Evolutionary conservation across 208 protist genomes (phyloP).

Genomic region (Leishmania tropica): DNA sequence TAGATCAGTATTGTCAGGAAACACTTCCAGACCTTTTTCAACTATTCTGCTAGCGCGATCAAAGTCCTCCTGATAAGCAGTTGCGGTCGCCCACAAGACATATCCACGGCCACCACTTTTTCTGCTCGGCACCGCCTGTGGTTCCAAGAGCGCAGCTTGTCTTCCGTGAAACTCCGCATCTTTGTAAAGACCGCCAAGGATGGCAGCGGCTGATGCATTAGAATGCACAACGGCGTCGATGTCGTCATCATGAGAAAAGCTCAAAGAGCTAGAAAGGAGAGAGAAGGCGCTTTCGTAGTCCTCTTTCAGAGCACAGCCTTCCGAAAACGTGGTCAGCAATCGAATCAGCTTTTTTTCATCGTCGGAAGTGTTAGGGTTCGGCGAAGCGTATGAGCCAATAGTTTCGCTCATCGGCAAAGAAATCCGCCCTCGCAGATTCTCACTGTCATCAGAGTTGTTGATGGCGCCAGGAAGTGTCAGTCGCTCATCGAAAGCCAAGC

Average conservation of each 20-base stretch:
- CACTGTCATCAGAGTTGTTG: not conserved
- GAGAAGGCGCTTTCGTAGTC: conserved; percentile 61
- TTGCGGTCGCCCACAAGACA: conserved; percentile 68
- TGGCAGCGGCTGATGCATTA: conserved; percentile 59
- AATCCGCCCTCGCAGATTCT: conserved; percentile 5
- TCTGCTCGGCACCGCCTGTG: conserved; percentile 15
- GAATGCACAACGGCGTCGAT: conserved; percentile 55
- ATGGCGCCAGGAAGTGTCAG: conserved; percentile 4
- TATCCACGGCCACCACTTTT: conserved; percentile 46
- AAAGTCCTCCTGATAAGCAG: conserved; percentile 86
- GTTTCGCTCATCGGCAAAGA: conserved; percentile 36
- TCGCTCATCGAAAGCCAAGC: conserved; percentile 39
- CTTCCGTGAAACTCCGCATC: conserved; percentile 81
- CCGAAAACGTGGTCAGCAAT: conserved; percentile 79
- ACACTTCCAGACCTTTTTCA: conserved; percentile 61
- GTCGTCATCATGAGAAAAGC: conserved; percentile 77
- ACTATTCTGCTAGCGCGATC: conserved; percentile 60
- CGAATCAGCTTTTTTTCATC: conserved; percentile 83
- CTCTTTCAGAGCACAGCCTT: conserved; percentile 51
- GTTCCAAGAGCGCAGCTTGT: conserved; percentile 67
- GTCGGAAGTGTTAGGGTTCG: conserved; percentile 45
- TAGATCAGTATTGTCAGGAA: conserved; percentile 38
- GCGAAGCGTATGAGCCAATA: conserved; percentile 49
- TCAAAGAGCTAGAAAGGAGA: conserved; percentile 48
- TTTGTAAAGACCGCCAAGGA: conserved; percentile 69